A percentile compares a stretch with the other conserved stretches of the same genome.
phyloP scores from a whole-genome alignment of 768 basidiomycete species.

The Lentinula detonsa region DNA sequence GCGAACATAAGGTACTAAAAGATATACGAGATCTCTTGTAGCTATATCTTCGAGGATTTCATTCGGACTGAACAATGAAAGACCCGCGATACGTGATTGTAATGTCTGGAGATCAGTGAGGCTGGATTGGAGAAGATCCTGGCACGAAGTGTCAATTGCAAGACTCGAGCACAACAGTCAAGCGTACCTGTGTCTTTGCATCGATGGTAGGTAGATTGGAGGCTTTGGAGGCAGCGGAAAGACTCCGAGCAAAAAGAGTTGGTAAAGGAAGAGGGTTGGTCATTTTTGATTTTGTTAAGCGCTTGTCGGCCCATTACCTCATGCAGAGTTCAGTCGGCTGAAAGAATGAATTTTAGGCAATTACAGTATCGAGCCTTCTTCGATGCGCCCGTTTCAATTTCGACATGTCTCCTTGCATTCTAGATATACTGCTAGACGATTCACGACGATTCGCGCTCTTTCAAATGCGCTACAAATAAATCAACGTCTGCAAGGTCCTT shows the following conservation, averaged over 20 bases:
- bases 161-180: not conserved
- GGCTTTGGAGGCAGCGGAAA: constrained; percentile 33
- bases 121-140: constrained; percentile 57
- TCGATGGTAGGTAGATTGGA: constrained; percentile 32
- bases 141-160: not conserved
- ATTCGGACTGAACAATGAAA: constrained; percentile 79
- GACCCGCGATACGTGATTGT: constrained; percentile 44
- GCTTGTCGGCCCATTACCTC: too few relatives aligned
- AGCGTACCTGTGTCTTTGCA: constrained; percentile 35
- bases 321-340: too few relatives aligned
- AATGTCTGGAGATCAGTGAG: constrained; percentile 52
- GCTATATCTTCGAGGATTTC: constrained; percentile 80
- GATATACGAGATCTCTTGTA: constrained; percentile 68
- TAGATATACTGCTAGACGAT: not conserved
- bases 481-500: not conserved
- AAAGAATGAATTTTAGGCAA: too few relatives aligned
- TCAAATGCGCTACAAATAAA: not conserved
- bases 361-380: too few relatives aligned
- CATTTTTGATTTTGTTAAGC: not conserved
- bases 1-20: constrained; percentile 63
- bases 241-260: constrained; percentile 28
- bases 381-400: not conserved
- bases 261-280: constrained; percentile 23
- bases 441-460: not conserved
- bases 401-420: not conserved